Evolutionary conservation across 208 protist species (phyloP), one percentile per base, ranked within the genome.

Genomic region (Angomonas deanei): DNA sequence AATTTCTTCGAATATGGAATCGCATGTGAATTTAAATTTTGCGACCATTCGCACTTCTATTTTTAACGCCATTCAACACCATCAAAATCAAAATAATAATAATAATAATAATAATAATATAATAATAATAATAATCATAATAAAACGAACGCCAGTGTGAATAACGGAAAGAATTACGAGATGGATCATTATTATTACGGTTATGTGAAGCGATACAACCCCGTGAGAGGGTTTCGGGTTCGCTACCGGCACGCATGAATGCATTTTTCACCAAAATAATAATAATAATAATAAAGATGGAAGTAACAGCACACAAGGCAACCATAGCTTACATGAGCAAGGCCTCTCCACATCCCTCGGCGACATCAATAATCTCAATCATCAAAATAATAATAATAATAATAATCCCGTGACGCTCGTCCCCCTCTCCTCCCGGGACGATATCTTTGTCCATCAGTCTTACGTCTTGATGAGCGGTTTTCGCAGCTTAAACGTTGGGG

Each of bases 131-230:
- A 42, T 42, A 42, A 42, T 42, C 8, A 42, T 42, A 42, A 42
- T 42, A n/a, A n/a, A 42, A 42, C 8, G 8, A 42, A 42, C 15
- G 15, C 8, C 15, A 42, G 15, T 42, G 15, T n/a, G 8, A 42
- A 42, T 42, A 88, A 88, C 61, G 82, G 82, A 0, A 53, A 63
- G 17, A 67, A 67, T 26, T 88, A 80, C 54, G 64, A 69, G 11
- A 56, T 81, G n/a, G 76, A 72, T 30, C 70, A 68, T 55, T 68
- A 70, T 63, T 89, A 89, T 50, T 76, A 84, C 50, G 82, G 82
- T 0, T 47, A 68, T 3, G 79, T 90, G 49, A 86, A 85, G 75
- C 82, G 82, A 24, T 88, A 85, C 70, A 85, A 84, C 58, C 82
- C 74, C 0, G 73, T 78, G 49, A 77, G 78, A 21, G 78, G 81